These are phyloP conservation scores for Pythium dissotocum DNA, from an alignment of 352 stramenopile genomes.

Conservation along the genomic window DNA sequence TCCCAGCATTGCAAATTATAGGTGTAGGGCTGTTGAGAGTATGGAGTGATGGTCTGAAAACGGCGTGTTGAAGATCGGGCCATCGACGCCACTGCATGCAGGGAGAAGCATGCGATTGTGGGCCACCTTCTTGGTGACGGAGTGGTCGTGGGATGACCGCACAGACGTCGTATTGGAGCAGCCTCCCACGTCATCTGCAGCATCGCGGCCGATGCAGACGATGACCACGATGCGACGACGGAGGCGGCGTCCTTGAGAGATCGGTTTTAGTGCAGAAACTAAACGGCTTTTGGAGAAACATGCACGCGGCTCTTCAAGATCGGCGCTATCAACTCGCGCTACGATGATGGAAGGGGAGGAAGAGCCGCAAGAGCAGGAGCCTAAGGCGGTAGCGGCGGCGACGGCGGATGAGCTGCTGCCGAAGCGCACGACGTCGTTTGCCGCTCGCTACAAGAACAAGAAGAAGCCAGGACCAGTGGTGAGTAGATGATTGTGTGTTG, in stretches of 20 bases:
- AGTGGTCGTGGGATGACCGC: background rate
- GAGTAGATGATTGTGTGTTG: slow-evolving; percentile 8
- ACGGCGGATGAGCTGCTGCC: slow-evolving; percentile 39
- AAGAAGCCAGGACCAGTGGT: slow-evolving; percentile 34
- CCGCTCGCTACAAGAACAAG: slow-evolving; percentile 40
- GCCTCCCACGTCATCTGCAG: background rate
- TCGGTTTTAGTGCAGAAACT: background rate
- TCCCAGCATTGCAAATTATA: background rate
- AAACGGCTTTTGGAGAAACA: slow-evolving; percentile 2
- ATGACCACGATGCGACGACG: background rate
- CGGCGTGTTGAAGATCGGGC: background rate
- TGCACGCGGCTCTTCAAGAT: slow-evolving; percentile 30
- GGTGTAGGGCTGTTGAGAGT: background rate
- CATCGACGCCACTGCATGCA: background rate
- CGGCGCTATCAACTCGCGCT: background rate
- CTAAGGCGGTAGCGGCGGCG: background rate
- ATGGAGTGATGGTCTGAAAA: background rate
- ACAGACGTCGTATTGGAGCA: background rate
- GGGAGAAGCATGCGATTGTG: background rate
- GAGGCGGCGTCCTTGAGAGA: background rate
- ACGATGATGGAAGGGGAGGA: slow-evolving; percentile 31
- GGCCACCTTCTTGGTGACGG: background rate
- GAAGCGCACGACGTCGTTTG: slow-evolving; percentile 69
- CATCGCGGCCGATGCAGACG: background rate
- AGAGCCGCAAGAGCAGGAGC: background rate